phyloP scores from a whole-genome alignment of 768 basidiomycete species.

The Boletus fagicola region DNA sequence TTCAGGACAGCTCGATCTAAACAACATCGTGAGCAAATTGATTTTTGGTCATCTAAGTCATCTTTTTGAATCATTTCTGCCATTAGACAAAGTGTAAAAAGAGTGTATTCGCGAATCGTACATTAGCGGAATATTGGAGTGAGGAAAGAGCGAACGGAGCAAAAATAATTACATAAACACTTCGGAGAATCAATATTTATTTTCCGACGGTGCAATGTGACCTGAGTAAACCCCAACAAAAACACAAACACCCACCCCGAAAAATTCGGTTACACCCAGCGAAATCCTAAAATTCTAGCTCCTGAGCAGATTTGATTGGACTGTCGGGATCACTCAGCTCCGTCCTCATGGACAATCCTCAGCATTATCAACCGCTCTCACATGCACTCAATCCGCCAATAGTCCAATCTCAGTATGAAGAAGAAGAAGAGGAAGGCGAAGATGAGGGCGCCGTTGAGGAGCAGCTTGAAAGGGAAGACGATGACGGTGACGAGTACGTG shows the following conservation, averaged over 20 bases:
- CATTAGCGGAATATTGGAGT: neutral
- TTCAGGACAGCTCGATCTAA: neutral
- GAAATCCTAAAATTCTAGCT: conserved; percentile 27
- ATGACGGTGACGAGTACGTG: conserved; percentile 37
- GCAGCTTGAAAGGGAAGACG: conserved; percentile 53
- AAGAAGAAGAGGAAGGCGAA: conserved; percentile 68
- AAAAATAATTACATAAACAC: conserved; percentile 27
- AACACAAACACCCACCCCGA: conserved; percentile 27
- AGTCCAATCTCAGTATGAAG: conserved; percentile 39
- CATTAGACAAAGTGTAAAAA: neutral
- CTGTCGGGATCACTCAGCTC: neutral
- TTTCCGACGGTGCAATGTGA: conserved; percentile 28
- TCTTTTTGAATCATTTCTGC: neutral
- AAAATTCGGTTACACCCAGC: conserved; percentile 34
- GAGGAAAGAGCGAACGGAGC: too few relatives aligned
- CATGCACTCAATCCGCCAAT: conserved; percentile 67
- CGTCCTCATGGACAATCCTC: conserved; percentile 58
- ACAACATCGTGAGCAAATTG: neutral
- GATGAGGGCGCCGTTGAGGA: conserved; percentile 74
- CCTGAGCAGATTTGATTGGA: conserved; percentile 25
- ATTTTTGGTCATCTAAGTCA: neutral
- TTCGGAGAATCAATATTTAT: conserved; percentile 23
- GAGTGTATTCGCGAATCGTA: neutral
- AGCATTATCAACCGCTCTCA: conserved; percentile 78
- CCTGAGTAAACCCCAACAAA: conserved; percentile 30